Percentiles rank a stretch among this genome's conserved stretches.
Conservation (phyloP, 1,284 basidiomycete genomes). For the Inonotus hispidus region DNA sequence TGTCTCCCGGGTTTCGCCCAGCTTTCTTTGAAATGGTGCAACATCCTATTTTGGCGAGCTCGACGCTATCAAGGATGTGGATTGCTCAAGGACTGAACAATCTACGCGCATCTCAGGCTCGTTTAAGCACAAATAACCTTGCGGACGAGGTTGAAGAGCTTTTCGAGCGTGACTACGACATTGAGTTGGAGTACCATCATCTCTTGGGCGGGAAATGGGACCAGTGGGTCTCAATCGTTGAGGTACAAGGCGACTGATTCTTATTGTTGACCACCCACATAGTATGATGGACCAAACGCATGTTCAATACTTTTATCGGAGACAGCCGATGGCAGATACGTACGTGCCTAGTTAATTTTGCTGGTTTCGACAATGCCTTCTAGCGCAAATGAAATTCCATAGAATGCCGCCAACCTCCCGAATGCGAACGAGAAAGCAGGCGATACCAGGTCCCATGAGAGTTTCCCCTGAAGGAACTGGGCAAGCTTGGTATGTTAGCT, state of each 20-base stretch:
- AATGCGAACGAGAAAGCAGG: slow-evolving; percentile 53
- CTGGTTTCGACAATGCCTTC: neutral
- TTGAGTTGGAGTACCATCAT: slow-evolving; percentile 53
- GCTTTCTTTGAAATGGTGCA: slow-evolving; percentile 67
- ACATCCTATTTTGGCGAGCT: slow-evolving; percentile 54
- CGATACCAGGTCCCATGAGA: slow-evolving; percentile 54
- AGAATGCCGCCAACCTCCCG: slow-evolving; percentile 54
- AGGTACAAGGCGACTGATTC: no score
- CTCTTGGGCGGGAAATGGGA: slow-evolving; percentile 62
- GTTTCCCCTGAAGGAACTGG: slow-evolving; percentile 55
- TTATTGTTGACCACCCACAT: neutral
- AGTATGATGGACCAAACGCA: slow-evolving; percentile 70
- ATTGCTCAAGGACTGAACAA: slow-evolving; percentile 57
- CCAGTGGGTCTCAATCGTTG: slow-evolving; percentile 34
- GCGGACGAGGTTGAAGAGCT: slow-evolving; percentile 50
- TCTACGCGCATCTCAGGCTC: slow-evolving; percentile 57
- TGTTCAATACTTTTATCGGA: slow-evolving; percentile 64
- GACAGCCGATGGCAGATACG: slow-evolving; percentile 61
- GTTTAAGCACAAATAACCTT: slow-evolving; percentile 52
- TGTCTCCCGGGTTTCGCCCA: slow-evolving; percentile 41
- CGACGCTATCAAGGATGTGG: slow-evolving; percentile 52
- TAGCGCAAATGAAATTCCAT: slow-evolving; percentile 43
- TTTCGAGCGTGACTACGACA: slow-evolving; percentile 54
- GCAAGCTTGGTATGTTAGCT: slow-evolving; percentile 45
- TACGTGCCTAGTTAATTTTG: slow-evolving; percentile 24